Evolutionary conservation across 2,329 filamentous ascomycete species (phyloP), one percentile per base, ranked within the genome.

Genomic region (Neofusicoccum kwambonambiense): DNA sequence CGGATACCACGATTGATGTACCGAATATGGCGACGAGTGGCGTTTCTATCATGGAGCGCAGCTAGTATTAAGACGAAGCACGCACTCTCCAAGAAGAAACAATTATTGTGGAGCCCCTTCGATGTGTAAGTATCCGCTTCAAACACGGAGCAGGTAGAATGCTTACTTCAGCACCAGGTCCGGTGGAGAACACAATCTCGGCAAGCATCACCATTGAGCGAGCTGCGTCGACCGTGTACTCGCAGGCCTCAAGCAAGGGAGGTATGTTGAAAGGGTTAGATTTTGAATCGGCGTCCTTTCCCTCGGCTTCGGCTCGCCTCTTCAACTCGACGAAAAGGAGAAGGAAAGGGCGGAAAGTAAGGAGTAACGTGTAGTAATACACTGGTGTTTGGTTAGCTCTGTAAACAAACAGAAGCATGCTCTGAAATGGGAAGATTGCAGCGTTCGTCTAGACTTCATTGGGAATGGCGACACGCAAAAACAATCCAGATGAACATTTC

Each of bases 1-100:
- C 42, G 44, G 47, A 65, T 47, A 45, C 47, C 63, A n/a, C 63
- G 63, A 12, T 60, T 50, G 39, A 65, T 61, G 31, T 60, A 65
- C 4, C 47, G 34, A 17, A 65, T 42, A 27, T 65, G 63, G 19
- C 63, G 63, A n/a, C 37, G 34, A 27, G 63, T 60, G 17, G 45
- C 47, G 17, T 22, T 57, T 15, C 31, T 17, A 13, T 65, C 63
- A 35, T 65, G 63, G 35, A 65, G 63, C 1, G 63, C 47, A 1
- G 63, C 63, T 3, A 65, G n/a, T 13, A 65, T 65, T 8, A 65
- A 41, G 4, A 65, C 63, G 31, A 65, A 65, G 37, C 63, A 54
- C 3, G 63, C 63, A 19, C 54, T 65, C 22, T 65, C 63, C 11
- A 65, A 19, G 37, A 65, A 65, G 63, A 65, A 65, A 13, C 35